These are phyloP conservation scores for Ceratocystis eucalypticola DNA, from an alignment of 2,329 filamentous ascomycete species.

Conservation along the genomic window DNA sequence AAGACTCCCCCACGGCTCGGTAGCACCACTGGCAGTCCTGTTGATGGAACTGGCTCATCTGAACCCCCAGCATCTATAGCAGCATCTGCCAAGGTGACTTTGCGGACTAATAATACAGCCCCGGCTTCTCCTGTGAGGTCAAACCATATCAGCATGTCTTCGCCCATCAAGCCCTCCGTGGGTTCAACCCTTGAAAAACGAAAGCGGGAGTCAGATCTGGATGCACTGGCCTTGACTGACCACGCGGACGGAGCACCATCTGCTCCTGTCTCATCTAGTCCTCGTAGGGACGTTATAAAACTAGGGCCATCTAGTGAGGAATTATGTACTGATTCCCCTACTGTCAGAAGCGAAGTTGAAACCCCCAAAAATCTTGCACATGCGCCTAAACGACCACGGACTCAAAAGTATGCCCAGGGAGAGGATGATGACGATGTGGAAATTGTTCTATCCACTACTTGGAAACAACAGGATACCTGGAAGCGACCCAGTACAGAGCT, in stretches of 20 bases:
- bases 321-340: not conserved
- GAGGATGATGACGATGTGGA: not conserved
- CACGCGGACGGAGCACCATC: not conserved
- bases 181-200: not conserved
- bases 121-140: no score
- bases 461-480: not conserved
- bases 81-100: not conserved
- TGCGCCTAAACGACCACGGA: constrained; percentile 7
- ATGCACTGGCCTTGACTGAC: not conserved
- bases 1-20: not conserved
- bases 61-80: not conserved
- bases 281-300: not conserved
- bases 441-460: not conserved
- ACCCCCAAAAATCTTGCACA: not conserved
- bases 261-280: not conserved
- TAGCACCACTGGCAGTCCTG: constrained; percentile 7
- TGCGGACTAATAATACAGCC: not conserved
- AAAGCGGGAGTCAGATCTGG: not conserved
- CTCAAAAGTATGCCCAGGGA: not conserved
- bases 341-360: not conserved
- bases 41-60: constrained; percentile 12
- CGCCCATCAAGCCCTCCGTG: not conserved
- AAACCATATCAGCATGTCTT: constrained; percentile 9
- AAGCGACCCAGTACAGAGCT: not conserved
- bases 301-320: not conserved